Evolutionary conservation across 1,139 yeast genomes (phyloP), one percentile per base, ranked within the genome.

Genomic region (Scheffersomyces parashehatae): DNA sequence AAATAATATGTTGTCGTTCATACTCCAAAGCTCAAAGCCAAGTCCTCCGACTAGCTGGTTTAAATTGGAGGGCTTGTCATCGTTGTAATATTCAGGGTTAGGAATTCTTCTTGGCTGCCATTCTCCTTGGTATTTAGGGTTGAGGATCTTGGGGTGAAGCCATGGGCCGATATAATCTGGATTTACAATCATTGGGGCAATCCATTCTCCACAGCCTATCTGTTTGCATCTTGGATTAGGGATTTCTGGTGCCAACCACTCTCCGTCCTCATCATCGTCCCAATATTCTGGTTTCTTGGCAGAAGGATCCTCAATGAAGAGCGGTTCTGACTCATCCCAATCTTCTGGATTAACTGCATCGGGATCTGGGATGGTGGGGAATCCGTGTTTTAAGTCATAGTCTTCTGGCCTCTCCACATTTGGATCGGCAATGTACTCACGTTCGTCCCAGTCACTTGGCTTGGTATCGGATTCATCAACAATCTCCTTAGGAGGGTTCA

Each of bases 11-110:
- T 85, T 79, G 37, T 75, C 73, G 52, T 88, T 86, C 84, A 90
- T 85, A 44, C 95, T 81, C 96, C 97, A 90, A 52, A 90, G 72
- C 63, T 91, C 98, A 60, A 91, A 87, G 4, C 96, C 96, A 42
- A 91, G 57, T 7, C 87, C 96, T 26, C 90, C 93, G 54, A 90
- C 81, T 35, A 82, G 77, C 54, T 79, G 85, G 13, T 44, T 39
- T 50, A 88, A 66, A 52, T 82, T 71, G 4, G 85, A 70, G 8
- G 95, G 93, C 6, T 59, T 65, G 2, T 48, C 47, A 54, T 83
- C 88, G 53, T 82, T 83, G 54, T 65, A 81, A 65, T 77, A 87
- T 35, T 78, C 71, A 5, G 96, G 96, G 60, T 90, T 90, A 28
- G 81, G 65, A 45, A 87, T 78, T 54, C 55, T 60, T 44, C 78